A percentile compares a stretch with the other conserved stretches of the same genome.
phyloP scores from a whole-genome alignment of 2,329 filamentous ascomycete genomes.

The Hypoxylon sp. region DNA sequence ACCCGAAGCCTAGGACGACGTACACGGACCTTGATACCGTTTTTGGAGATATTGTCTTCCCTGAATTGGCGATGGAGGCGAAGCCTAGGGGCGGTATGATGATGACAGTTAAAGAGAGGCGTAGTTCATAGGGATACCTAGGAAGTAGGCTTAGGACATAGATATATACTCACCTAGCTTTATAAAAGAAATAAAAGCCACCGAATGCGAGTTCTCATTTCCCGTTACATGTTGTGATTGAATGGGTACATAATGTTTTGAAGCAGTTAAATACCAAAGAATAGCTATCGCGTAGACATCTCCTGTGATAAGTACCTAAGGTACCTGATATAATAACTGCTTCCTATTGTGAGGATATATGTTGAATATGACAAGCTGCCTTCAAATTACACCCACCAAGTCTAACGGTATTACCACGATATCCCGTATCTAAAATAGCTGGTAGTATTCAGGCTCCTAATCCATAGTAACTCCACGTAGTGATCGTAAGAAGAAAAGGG shows the following conservation, averaged over 20 bases:
- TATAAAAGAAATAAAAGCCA: too few relatives aligned
- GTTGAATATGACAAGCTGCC: conserved; percentile 8
- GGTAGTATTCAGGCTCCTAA: neutral
- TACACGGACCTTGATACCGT: conserved; percentile 19
- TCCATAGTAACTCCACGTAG: conserved; percentile 27
- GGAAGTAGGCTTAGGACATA: too few relatives aligned
- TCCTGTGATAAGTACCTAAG: neutral
- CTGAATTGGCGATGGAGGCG: conserved; percentile 10
- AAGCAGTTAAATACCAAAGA: neutral
- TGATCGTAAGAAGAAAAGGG: conserved; percentile 42
- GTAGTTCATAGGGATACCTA: neutral
- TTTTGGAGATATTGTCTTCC: conserved; percentile 18
- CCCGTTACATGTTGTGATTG: too few relatives aligned
- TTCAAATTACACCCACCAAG: neutral
- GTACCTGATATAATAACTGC: neutral
- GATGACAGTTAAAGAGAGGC: conserved; percentile 13
- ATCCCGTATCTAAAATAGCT: neutral
- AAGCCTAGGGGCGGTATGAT: conserved; percentile 23
- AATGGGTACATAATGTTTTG: neutral
- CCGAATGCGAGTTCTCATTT: too few relatives aligned
- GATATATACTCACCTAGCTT: too few relatives aligned
- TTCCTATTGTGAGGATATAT: neutral
- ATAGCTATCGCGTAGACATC: neutral
- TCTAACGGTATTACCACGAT: conserved; percentile 1
- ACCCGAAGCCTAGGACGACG: conserved; percentile 12